Percentiles rank a stretch among this genome's conserved stretches.
Conservation (phyloP, 129 eudicot species). For the Ambrosia artemisiifolia region DNA sequence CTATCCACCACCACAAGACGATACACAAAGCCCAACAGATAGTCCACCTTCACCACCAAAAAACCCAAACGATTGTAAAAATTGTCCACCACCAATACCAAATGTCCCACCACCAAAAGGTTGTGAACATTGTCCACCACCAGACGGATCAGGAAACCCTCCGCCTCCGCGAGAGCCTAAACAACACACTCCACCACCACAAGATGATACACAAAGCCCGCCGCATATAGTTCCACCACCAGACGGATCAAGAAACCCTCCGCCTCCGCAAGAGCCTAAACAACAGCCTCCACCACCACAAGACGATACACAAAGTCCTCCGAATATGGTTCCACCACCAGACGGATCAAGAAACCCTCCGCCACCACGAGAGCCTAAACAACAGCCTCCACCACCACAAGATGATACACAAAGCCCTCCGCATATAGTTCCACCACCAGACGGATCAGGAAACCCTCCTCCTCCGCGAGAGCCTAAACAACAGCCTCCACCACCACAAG, state of each 20-base stretch:
- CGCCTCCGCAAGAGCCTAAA: not conserved
- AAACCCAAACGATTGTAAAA: too few species aligned
- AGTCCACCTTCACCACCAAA: too few species aligned
- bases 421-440: not conserved
- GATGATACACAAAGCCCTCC: not conserved
- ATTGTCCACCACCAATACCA: too few species aligned
- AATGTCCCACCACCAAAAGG: too few species aligned
- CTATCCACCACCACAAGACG: not conserved
- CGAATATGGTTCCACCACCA: not conserved
- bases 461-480: not conserved
- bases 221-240: not conserved
- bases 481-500: not conserved
- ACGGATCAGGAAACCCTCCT: not conserved
- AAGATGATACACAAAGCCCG: not conserved
- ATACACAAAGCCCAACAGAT: not conserved
- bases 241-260: not conserved
- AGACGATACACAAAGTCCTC: not conserved
- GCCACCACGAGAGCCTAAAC: not conserved
- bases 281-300: slow-evolving; percentile 21
- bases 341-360: not conserved
- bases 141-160: not conserved
- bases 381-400: not conserved
- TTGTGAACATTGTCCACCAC: too few species aligned
- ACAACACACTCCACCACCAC: too few species aligned
- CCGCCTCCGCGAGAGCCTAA: not conserved